These are phyloP conservation scores for Neurospora terricola DNA, from an alignment of 495 filamentous ascomycete species.

Conservation along the genomic window DNA sequence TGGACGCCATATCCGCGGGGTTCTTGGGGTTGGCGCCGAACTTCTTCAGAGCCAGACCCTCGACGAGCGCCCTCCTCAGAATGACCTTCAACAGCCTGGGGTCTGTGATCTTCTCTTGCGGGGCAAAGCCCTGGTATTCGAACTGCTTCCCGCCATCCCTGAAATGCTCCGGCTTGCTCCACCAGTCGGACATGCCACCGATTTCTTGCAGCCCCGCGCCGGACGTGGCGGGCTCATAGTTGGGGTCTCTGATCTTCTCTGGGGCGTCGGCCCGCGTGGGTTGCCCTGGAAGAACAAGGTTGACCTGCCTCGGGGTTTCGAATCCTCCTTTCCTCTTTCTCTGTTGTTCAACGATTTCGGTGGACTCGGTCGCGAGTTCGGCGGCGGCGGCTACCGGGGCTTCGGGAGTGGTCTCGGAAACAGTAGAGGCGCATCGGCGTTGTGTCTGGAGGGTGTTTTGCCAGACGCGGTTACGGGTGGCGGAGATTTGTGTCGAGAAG, in stretches of 20 bases:
- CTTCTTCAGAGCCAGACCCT: slow-evolving; percentile 42
- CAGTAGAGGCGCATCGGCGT: slow-evolving; percentile 15
- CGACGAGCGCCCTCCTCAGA: slow-evolving; percentile 51
- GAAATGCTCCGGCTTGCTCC: slow-evolving; percentile 35
- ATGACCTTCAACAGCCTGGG: slow-evolving; percentile 29
- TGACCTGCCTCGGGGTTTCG: slow-evolving; percentile 2
- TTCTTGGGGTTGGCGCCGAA: slow-evolving; percentile 22
- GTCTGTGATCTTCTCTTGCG: slow-evolving; percentile 28
- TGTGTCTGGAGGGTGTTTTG: slow-evolving; percentile 6
- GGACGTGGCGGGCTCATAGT: slow-evolving; percentile 48
- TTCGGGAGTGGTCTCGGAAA: background rate
- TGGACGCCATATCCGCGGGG: slow-evolving; percentile 6
- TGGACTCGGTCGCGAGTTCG: background rate
- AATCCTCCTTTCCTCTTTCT: background rate
- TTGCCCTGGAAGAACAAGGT: slow-evolving; percentile 13
- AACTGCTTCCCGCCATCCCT: slow-evolving; percentile 13
- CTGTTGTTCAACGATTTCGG: background rate
- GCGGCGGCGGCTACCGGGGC: background rate
- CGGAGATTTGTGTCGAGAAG: slow-evolving; percentile 1
- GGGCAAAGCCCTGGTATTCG: slow-evolving; percentile 29
- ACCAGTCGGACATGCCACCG: slow-evolving; percentile 43
- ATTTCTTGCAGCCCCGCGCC: slow-evolving; percentile 49
- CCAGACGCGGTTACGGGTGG: slow-evolving; percentile 3
- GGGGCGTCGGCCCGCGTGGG: slow-evolving; percentile 2
- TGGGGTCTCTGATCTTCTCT: slow-evolving; percentile 23